These are phyloP conservation scores for Astraeus odoratus DNA, from an alignment of 768 basidiomycete species.

Conservation along the genomic window DNA sequence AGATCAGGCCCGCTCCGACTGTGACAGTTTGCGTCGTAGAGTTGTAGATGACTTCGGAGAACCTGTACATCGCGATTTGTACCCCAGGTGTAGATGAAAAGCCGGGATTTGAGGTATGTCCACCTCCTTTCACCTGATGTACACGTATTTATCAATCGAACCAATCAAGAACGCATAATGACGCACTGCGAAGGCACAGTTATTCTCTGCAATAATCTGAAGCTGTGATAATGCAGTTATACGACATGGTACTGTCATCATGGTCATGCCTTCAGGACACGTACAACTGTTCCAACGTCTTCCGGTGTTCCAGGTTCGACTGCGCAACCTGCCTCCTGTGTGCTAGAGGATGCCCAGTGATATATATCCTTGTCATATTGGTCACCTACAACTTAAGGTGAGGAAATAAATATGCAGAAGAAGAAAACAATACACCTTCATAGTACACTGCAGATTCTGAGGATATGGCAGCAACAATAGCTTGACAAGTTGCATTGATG, in stretches of 20 bases:
- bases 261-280: neutral
- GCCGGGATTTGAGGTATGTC: conserved; percentile 43
- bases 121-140: conserved; percentile 55
- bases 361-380: conserved; percentile 36
- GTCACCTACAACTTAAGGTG: conserved; percentile 5
- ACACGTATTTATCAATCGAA: neutral
- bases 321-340: conserved; percentile 40
- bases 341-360: conserved; percentile 49
- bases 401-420: neutral
- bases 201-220: neutral
- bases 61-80: conserved; percentile 44
- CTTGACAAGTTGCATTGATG: conserved; percentile 21
- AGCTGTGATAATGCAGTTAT: conserved; percentile 9
- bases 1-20: conserved; percentile 36
- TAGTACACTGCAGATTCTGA: conserved; percentile 40
- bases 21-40: conserved; percentile 30
- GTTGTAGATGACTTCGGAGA: conserved; percentile 32
- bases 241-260: neutral
- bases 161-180: neutral
- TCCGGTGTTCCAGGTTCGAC: conserved; percentile 51
- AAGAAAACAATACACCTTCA: conserved; percentile 24
- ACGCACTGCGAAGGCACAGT: conserved; percentile 24
- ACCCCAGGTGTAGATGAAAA: conserved; percentile 51
- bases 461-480: conserved; percentile 35
- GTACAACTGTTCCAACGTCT: conserved; percentile 46